Conservation (phyloP, 1,139 yeast species). For the Hemisphaericaspora xylanilytica region DNA sequence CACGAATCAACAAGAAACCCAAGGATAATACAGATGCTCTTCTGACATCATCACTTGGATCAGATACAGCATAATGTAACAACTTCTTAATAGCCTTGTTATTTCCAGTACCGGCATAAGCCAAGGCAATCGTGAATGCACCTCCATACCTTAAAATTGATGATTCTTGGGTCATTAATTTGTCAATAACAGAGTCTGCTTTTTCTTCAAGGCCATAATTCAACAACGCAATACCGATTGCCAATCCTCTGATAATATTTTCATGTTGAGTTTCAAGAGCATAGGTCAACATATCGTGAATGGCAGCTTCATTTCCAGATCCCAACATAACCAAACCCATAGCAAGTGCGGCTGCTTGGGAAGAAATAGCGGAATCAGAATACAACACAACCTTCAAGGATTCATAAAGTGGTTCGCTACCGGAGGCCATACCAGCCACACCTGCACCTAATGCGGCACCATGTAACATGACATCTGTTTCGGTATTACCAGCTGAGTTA, state of each 20-base stretch:
- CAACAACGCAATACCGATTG: constrained; percentile 84
- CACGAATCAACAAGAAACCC: constrained; percentile 88
- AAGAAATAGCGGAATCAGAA: constrained; percentile 90
- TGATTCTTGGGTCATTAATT: constrained; percentile 70
- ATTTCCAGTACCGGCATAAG: constrained; percentile 95
- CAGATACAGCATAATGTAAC: constrained; percentile 92
- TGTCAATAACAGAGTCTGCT: constrained; percentile 71
- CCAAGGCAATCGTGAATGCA: constrained; percentile 88
- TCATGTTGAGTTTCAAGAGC: constrained; percentile 97
- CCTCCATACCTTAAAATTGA: constrained; percentile 94
- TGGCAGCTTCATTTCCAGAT: constrained; percentile 72
- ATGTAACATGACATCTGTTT: constrained; percentile 83
- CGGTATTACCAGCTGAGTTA: constrained; percentile 64
- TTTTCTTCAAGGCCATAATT: constrained; percentile 83
- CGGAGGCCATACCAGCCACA: constrained; percentile 95
- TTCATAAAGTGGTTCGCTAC: constrained; percentile 71
- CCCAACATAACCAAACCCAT: constrained; percentile 98
- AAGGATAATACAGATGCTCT: constrained; percentile 94
- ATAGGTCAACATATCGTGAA: constrained; percentile 81
- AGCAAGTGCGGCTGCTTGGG: constrained; percentile 95
- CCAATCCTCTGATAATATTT: constrained; percentile 87
- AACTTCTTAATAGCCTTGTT: constrained; percentile 82
- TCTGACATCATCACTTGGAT: constrained; percentile 94
- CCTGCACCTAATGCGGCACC: constrained; percentile 97
- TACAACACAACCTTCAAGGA: constrained; percentile 81